A percentile compares a stretch with the other conserved stretches of the same genome.
phyloP scores from a whole-genome alignment of 2,329 filamentous ascomycete genomes.

The Tolypocladium ovalisporum region DNA sequence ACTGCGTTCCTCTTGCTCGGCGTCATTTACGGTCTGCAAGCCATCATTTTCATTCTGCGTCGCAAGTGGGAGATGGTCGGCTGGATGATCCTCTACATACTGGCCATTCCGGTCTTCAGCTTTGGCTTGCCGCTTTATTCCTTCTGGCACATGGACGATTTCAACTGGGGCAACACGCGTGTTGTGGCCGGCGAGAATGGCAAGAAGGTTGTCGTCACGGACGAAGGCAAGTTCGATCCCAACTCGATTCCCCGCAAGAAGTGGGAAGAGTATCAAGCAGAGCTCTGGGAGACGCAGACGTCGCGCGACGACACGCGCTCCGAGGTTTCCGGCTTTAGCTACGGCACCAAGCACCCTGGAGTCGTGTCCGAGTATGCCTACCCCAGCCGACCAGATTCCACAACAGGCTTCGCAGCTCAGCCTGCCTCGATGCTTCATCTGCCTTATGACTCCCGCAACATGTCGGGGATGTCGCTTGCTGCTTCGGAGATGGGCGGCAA shows the following conservation, averaged over 20 bases:
- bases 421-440: constrained; percentile 32
- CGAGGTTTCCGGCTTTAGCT: constrained; percentile 87
- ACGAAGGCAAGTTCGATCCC: constrained; percentile 97
- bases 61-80: constrained; percentile 99
- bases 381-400: constrained; percentile 45
- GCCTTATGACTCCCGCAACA: constrained; percentile 35
- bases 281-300: constrained; percentile 92
- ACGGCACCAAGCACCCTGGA: constrained; percentile 72
- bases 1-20: constrained; percentile 84
- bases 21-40: constrained; percentile 95
- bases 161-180: constrained; percentile 98
- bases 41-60: constrained; percentile 89
- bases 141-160: constrained; percentile 99
- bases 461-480: constrained; percentile 69
- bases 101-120: constrained; percentile 85
- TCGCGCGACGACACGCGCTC: constrained; percentile 72
- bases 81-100: constrained; percentile 95
- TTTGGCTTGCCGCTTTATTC: constrained; percentile 84
- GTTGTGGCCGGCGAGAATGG: constrained; percentile 90
- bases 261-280: constrained; percentile 98
- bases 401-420: constrained; percentile 31
- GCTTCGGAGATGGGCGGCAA: constrained; percentile 55
- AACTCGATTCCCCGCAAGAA: constrained; percentile 89
- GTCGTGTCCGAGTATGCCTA: constrained; percentile 60
- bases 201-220: constrained; percentile 82